Conservation (phyloP, 805 yeast genomes). For the Priceomyces melissophilus region DNA sequence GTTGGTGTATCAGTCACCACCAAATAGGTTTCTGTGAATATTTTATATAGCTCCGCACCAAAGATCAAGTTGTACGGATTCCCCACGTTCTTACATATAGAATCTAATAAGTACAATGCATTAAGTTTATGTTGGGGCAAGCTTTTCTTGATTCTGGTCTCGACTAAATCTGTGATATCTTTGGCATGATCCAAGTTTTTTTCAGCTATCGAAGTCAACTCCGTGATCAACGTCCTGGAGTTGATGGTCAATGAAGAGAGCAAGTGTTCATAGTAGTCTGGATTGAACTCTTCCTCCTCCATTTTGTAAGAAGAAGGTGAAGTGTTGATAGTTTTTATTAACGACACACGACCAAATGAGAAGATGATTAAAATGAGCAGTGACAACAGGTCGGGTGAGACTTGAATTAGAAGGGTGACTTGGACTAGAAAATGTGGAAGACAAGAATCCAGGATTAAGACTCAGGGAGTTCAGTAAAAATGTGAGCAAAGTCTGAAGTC, state of each 20-base stretch:
- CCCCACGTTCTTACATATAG: constrained; percentile 41
- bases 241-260: constrained; percentile 34
- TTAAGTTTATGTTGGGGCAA: constrained; percentile 37
- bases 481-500: too few relatives aligned
- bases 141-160: constrained; percentile 32
- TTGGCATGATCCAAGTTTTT: constrained; percentile 27
- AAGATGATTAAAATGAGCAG: too few relatives aligned
- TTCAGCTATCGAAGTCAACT: constrained; percentile 38
- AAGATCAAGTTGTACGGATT: constrained; percentile 41
- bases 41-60: constrained; percentile 29
- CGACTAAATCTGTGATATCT: constrained; percentile 31
- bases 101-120: constrained; percentile 38
- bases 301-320: not conserved
- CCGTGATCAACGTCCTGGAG: constrained; percentile 36
- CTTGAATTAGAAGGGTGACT: too few relatives aligned
- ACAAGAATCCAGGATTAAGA: too few relatives aligned
- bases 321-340: too few relatives aligned
- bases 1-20: constrained; percentile 38
- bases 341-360: too few relatives aligned
- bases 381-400: too few relatives aligned
- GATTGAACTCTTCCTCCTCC: constrained; percentile 21
- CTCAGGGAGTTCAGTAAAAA: too few relatives aligned
- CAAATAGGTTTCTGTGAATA: constrained; percentile 37
- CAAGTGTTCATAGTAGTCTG: constrained; percentile 28
- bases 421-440: too few relatives aligned